A percentile compares a stretch with the other conserved stretches of the same genome.
These are phyloP conservation scores for Theileria orientalis DNA, from an alignment of 169 alveolate species.

Conservation along the genomic window DNA sequence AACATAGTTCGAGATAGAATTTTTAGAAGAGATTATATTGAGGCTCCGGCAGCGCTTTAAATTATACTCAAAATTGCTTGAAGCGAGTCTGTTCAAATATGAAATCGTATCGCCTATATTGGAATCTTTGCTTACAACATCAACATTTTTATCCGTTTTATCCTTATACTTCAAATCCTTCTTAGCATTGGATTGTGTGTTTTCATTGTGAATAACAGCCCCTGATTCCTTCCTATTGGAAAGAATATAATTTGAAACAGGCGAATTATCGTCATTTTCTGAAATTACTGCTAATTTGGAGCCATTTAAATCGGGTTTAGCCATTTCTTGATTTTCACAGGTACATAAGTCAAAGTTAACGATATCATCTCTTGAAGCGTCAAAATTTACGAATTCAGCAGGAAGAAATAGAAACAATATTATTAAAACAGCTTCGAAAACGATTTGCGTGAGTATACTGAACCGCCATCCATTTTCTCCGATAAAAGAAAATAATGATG, in stretches of 20 bases:
- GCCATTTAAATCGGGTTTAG: too few relatives aligned
- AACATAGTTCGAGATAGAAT: neutral
- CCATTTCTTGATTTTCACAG: neutral
- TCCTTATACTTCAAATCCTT: too few relatives aligned
- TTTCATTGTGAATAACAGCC: too few relatives aligned
- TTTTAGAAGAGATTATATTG: too few relatives aligned
- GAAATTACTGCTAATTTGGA: neutral
- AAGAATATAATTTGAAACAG: too few relatives aligned
- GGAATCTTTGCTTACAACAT: too few relatives aligned
- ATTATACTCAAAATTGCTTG: neutral
- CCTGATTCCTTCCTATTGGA: too few relatives aligned
- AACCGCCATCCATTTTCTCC: conserved; percentile 41
- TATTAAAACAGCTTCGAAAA: neutral
- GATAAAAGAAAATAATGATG: conserved; percentile 17
- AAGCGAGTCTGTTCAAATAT: neutral
- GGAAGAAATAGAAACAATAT: conserved; percentile 28
- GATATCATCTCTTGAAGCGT: neutral
- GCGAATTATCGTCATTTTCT: neutral
- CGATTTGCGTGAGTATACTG: conserved; percentile 32
- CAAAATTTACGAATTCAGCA: conserved; percentile 33
- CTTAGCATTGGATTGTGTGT: too few relatives aligned
- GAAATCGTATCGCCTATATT: neutral
- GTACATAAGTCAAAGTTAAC: neutral
- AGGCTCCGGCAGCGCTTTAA: conserved; percentile 12
- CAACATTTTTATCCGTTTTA: too few relatives aligned